Evolutionary conservation across 2,329 filamentous ascomycete species (phyloP), one percentile per base, ranked within the genome.

Genomic region (Cryphonectria parasitica): DNA sequence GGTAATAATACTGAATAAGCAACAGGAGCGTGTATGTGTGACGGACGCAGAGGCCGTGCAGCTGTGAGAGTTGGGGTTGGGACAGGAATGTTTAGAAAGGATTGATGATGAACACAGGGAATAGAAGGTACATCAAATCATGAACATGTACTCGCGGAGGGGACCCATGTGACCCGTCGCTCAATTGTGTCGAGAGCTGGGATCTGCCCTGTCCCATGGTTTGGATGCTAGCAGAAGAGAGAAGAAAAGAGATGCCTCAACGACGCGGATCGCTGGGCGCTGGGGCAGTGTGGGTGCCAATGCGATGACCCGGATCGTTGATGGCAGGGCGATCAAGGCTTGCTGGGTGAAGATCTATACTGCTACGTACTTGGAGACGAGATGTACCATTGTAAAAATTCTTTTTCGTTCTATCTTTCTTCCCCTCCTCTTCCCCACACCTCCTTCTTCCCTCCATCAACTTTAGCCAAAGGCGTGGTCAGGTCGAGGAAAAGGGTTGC

Each of bases 181-280:
- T 7, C 4, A 28, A 58, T 31, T 61, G 66, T 19, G 61, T 67
- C 36, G 65, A 64, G 68, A 64, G 62, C 61, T 67, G 66, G 58
- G 63, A 58, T 52, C 31, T 52, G 39, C 65, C 62, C 61, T 62
- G 66, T 49, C 67, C 67, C 39, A 52, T 49, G 49, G 54, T 17
- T 25, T 28, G 54, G 54, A 28, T 58, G 54, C 54, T 58, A 58
- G 25, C 52, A 28, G 10, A 25, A 34, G 11, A 39, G 2, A 39
- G 2, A 39, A 39, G 2, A 39, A 11, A 39, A 10, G 34, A 17
- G 28, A 58, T 31, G 54, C 28, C 28, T 34, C 15, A 28, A 58
- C 54, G 54, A 58, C 17, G 34, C 52, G 31, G 34, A 58, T 34
- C 6, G 28, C 54, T 17, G 54, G 25, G 54, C 54, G 15, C 13